Conservation (phyloP, 116 monocot genomes). For the Iris pallida region DNA sequence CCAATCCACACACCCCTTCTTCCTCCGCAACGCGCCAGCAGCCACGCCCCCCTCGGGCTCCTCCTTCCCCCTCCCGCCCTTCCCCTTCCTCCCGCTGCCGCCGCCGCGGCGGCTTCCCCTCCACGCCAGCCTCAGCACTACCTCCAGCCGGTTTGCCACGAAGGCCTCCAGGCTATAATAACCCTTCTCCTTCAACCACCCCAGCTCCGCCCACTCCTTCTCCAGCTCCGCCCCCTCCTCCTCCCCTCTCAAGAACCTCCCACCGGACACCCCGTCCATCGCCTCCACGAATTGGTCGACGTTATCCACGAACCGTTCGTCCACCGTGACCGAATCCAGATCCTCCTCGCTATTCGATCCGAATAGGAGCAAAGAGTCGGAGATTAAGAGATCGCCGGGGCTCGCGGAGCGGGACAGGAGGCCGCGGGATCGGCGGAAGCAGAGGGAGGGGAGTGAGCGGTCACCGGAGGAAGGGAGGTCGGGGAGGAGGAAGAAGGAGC, state of each 20-base stretch:
- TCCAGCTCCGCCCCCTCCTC: slow-evolving; percentile 18
- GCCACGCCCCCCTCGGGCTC: not conserved
- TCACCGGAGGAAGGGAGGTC: slow-evolving; percentile 47
- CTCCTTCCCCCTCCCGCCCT: slow-evolving; percentile 40
- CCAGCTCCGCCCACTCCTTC: slow-evolving; percentile 51
- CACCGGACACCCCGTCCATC: slow-evolving; percentile 78
- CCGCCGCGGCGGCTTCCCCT: slow-evolving; percentile 16
- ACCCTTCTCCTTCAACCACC: slow-evolving; percentile 85
- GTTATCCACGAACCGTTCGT: slow-evolving; percentile 57
- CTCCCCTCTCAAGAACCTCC: slow-evolving; percentile 66
- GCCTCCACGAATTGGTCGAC: slow-evolving; percentile 54
- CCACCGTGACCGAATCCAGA: slow-evolving; percentile 50
- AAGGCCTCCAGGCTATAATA: slow-evolving; percentile 71
- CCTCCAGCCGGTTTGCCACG: slow-evolving; percentile 36
- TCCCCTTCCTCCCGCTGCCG: slow-evolving; percentile 35
- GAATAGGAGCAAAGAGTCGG: slow-evolving; percentile 45
- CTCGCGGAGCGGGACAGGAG: slow-evolving; percentile 47
- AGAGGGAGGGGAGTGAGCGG: slow-evolving; percentile 47
- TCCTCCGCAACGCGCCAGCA: slow-evolving; percentile 83
- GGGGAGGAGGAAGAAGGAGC: slow-evolving; percentile 73
- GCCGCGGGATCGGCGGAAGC: slow-evolving; percentile 56
- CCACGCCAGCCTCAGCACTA: slow-evolving; percentile 41
- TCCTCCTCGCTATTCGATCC: slow-evolving; percentile 23
- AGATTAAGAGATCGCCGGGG: slow-evolving; percentile 13
- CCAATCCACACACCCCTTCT: slow-evolving; percentile 90